A percentile compares a stretch with the other conserved stretches of the same genome.
Conservation (phyloP, 75 land plant species). For the Pinus albicaulis region DNA sequence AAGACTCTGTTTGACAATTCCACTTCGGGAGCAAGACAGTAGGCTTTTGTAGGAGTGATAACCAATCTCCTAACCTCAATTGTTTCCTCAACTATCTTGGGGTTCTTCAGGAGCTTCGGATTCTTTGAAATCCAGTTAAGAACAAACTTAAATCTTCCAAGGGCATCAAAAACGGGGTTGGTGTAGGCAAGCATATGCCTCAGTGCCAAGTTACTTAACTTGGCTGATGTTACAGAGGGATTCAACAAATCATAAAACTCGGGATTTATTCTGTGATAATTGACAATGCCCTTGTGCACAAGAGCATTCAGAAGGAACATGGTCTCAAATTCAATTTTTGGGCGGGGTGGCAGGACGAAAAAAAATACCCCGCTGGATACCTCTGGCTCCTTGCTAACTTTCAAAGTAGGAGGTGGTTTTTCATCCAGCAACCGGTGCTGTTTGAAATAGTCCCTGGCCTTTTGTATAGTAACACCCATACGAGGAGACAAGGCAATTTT, state of each 20-base stretch:
- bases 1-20: slow-evolving; percentile 90
- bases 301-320: slow-evolving; percentile 71
- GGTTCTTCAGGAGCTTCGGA: slow-evolving; percentile 30
- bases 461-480: slow-evolving; percentile 35
- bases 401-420: slow-evolving; percentile 29
- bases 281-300: slow-evolving; percentile 70
- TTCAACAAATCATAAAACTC: slow-evolving; percentile 56
- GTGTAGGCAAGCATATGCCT: slow-evolving; percentile 60
- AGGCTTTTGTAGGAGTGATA: slow-evolving; percentile 87
- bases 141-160: slow-evolving; percentile 39
- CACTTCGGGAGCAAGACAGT: slow-evolving; percentile 79
- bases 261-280: slow-evolving; percentile 50
- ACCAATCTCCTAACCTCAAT: slow-evolving; percentile 70
- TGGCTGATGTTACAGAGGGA: slow-evolving; percentile 16
- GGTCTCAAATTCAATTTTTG: slow-evolving; percentile 42
- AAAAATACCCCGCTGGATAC: slow-evolving; percentile 19
- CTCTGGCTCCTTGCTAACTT: slow-evolving; percentile 42
- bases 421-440: slow-evolving; percentile 39
- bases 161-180: slow-evolving; percentile 61
- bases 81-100: slow-evolving; percentile 24
- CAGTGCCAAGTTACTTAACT: slow-evolving; percentile 25
- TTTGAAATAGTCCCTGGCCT: slow-evolving; percentile 41
- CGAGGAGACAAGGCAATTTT: slow-evolving; percentile 58
- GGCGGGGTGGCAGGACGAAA: slow-evolving; percentile 32
- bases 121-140: slow-evolving; percentile 63